Evolutionary conservation across 768 basidiomycete genomes (phyloP).

Genomic region (Tylopilus subfusipes): DNA sequence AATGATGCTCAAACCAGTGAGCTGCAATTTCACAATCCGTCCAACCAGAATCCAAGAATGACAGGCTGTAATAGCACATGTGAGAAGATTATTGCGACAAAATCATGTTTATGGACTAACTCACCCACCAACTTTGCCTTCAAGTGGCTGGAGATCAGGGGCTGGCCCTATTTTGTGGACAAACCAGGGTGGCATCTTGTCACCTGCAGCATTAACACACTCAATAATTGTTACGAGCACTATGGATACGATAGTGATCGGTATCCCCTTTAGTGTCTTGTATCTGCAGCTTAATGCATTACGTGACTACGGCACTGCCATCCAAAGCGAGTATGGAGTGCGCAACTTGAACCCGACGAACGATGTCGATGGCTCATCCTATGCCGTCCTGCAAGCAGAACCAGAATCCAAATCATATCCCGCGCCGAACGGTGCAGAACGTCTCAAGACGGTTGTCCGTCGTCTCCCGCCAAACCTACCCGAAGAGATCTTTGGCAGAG

Average conservation of each 20-base stretch:
- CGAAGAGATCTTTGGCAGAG: constrained; percentile 89
- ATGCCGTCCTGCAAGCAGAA: constrained; percentile 25
- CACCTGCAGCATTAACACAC: not conserved
- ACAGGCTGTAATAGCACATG: not conserved
- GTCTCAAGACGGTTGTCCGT: constrained; percentile 84
- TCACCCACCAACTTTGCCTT: not conserved
- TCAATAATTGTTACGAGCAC: not conserved
- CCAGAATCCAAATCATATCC: constrained; percentile 30
- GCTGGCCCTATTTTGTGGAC: not conserved
- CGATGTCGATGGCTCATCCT: constrained; percentile 18
- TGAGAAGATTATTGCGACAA: not conserved
- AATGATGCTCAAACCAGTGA: not conserved
- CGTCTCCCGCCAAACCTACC: constrained; percentile 89
- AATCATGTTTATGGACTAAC: not conserved
- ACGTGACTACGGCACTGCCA: no score
- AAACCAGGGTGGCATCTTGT: not conserved
- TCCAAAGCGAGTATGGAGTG: no score
- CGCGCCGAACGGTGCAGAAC: constrained; percentile 40
- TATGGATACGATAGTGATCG: not conserved
- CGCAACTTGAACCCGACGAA: not conserved
- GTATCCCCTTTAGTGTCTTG: no score
- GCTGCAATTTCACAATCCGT: not conserved
- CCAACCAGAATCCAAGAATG: not conserved
- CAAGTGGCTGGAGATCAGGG: not conserved
- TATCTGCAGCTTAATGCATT: no score